Conservation (phyloP, 768 basidiomycete genomes). For the Suillus hirtellus region DNA sequence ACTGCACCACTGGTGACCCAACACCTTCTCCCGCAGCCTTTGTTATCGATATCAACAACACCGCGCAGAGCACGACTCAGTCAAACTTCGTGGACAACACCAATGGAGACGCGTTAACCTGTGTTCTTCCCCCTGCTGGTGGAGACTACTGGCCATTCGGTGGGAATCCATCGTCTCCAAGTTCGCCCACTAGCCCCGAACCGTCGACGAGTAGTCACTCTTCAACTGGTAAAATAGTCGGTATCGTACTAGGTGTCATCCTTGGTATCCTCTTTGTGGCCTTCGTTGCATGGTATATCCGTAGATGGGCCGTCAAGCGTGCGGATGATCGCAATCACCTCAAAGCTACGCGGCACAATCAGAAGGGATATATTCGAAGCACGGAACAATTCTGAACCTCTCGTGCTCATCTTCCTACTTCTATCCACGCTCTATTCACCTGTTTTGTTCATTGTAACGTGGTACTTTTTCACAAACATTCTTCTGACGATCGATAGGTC, state of each 20-base stretch:
- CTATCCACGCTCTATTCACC: background rate
- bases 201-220: conserved; percentile 20
- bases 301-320: conserved; percentile 46
- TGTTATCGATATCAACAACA: conserved; percentile 50
- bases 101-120: conserved; percentile 61
- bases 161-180: conserved; percentile 41
- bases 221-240: conserved; percentile 41
- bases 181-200: conserved; percentile 17
- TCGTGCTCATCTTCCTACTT: background rate
- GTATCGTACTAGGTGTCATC: conserved; percentile 54
- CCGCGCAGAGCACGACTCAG: conserved; percentile 47
- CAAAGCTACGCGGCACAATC: conserved; percentile 20
- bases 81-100: conserved; percentile 49
- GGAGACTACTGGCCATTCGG: conserved; percentile 77
- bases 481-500: background rate
- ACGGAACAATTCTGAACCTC: conserved; percentile 8
- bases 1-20: conserved; percentile 52
- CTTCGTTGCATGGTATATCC: conserved; percentile 45
- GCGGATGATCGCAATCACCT: conserved; percentile 24
- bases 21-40: conserved; percentile 61
- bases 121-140: conserved; percentile 64
- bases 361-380: conserved; percentile 21
- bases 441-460: background rate
- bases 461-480: background rate
- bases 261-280: conserved; percentile 45